Evolutionary conservation across 805 yeast genomes (phyloP), one percentile per base, ranked within the genome.

Genomic region (Candida stauntonica): DNA sequence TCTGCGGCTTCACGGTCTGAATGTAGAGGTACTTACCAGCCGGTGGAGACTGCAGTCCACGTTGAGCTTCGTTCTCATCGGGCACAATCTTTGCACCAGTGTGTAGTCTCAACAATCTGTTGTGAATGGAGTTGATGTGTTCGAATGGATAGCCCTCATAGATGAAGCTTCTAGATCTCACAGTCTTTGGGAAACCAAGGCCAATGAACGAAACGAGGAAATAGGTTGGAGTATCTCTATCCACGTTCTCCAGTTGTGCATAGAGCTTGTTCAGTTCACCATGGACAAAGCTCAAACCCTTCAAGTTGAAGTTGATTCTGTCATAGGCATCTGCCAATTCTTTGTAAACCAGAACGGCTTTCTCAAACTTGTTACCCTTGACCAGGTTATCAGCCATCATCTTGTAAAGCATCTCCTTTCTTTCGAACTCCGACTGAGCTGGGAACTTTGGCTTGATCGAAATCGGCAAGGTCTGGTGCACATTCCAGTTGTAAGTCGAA

Each of bases 141-240:
- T 87, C 96, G 63, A 84, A 87, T 21, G 95, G 87, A 37, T 77
- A 68, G 5, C 96, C 95, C 62, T 87, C 95, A 55, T 81, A 85
- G 36, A 87, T 82, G 57, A 81, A 87, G 43, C 79, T 79, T 53
- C 81, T 77, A 33, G 85, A 84, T 52, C 95, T 69, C 33, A 84
- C 71, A 26, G 88, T 74, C 23, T 66, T 68, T 7, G 96, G 95
- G 70, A 87, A 87, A 3, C 95, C 95, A 36, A 72, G 74, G 13
- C 96, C 96, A 56, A 84, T 73, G 54, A 82, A 86, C 16, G 84
- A 72, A 38, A 87, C 86, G 55, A 81, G 74, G 68, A 85, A 87
- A 58, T 74, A 87, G 6, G 87, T 78, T 18, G 95, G 86, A 16
- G 81, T 77, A 41, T 80, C 66, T 54, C 89, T 73, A 54, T 85